Base-by-base conservation (phyloP, 108 stramenopile genomes). In the Fistulifera solaris region DNA sequence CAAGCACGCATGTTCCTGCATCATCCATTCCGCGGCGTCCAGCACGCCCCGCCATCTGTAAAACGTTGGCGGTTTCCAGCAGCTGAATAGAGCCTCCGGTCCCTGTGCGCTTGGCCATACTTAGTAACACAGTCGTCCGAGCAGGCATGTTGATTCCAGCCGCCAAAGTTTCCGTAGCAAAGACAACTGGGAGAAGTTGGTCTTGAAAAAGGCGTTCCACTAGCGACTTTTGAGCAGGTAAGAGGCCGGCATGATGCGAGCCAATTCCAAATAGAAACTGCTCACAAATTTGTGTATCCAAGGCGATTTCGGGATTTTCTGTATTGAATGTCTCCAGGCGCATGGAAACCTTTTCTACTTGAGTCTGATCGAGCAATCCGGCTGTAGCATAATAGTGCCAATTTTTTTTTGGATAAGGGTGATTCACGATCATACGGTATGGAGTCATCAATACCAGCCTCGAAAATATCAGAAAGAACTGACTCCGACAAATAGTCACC, bases 161-260 rank as follows among this genome's bases (percentile, higher is more conserved):
- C 6, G 94, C 94, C 23, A 97, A 61, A 1, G 96, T 97, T 59
- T 97, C 96, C 0, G 96, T 97, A 0, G 94, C 94, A 59, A 97
- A 97, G 0, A 94, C 81, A 14, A 73, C 94, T 60, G 87, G 94
- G 72, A 95, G 84, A 12, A 40, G 40, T 40, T 40, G 40, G 12
- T 14, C 14, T 40, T 40, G 40, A 40, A 40, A 40, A 13, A 40
- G 14, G 11, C 12, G 14, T 40, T 40, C 40, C 12, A 40, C 40
- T 13, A 40, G 14, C 40, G 40, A 40, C 40, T 40, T 40, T 11
- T 40, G 40, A 14, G 40, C 40, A 40, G 40, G 40, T 13, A 40
- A 14, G 12, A 13, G 40, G 14, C 40, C 40, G 40, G 40, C 40
- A 14, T 40, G 40, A 14, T 40, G 40, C 40, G 87, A 71, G 14